Conservation (phyloP, 1,284 basidiomycete genomes). For the Tilletia caries region DNA sequence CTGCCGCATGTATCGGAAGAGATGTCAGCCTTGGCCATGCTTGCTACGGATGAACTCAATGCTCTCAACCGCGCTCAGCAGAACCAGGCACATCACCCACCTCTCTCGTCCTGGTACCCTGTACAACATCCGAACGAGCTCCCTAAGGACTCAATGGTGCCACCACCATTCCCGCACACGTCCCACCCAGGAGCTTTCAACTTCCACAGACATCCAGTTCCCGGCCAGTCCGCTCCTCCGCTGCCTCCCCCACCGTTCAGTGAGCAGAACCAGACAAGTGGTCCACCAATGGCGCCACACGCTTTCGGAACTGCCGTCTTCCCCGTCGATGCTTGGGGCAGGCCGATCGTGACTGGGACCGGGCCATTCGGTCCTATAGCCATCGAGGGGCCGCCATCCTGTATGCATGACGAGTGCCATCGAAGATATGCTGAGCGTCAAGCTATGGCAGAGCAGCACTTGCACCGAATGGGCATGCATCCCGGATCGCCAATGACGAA, state of each 20-base stretch:
- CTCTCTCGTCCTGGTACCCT: not conserved
- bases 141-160: not conserved
- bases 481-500: not conserved
- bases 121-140: not conserved
- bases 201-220: not conserved
- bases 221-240: not conserved
- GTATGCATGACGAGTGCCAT: conserved; percentile 45
- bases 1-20: conserved; percentile 27
- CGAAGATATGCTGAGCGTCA: conserved; percentile 45
- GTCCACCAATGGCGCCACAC: not conserved
- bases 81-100: not conserved
- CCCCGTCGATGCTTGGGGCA: conserved; percentile 11
- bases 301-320: conserved; percentile 8
- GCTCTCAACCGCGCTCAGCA: conserved; percentile 45
- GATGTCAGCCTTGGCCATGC: conserved; percentile 50
- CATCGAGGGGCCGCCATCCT: conserved; percentile 32
- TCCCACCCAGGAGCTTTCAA: not conserved
- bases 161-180: not conserved
- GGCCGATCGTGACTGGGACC: conserved; percentile 1
- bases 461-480: conserved; percentile 10
- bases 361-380: not conserved
- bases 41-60: conserved; percentile 48
- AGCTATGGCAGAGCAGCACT: conserved; percentile 29
- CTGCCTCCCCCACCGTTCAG: conserved; percentile 4
- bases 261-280: conserved; percentile 2